These are phyloP conservation scores for Tricharina praecox DNA, from an alignment of 495 filamentous ascomycete species.

Conservation along the genomic window DNA sequence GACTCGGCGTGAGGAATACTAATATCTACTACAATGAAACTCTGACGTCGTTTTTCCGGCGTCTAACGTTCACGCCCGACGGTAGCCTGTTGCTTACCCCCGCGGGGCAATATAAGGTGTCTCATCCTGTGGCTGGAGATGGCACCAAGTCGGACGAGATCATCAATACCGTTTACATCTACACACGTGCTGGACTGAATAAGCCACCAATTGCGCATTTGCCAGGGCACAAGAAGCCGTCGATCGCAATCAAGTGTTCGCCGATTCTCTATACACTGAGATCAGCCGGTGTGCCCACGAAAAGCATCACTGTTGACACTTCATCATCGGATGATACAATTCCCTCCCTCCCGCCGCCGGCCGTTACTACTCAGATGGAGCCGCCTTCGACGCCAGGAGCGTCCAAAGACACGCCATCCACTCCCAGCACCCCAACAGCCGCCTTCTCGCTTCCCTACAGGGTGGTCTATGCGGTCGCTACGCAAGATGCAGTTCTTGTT, in stretches of 20 bases:
- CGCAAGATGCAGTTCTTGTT: conserved; percentile 85
- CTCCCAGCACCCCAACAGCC: conserved; percentile 41
- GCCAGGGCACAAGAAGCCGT: conserved; percentile 96
- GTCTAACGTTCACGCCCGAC: conserved; percentile 86
- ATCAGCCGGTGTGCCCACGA: conserved; percentile 48
- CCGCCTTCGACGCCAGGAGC: conserved; percentile 36
- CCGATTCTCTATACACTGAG: conserved; percentile 74
- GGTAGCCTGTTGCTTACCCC: conserved; percentile 91
- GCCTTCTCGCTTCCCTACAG: conserved; percentile 80
- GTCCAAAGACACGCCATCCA: conserved; percentile 26
- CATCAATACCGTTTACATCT: conserved; percentile 96
- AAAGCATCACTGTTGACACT: conserved; percentile 85
- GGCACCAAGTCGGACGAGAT: conserved; percentile 65
- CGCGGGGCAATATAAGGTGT: conserved; percentile 83
- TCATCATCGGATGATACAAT: conserved; percentile 74
- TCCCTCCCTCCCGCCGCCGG: conserved; percentile 62
- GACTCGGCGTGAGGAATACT: conserved; percentile 59
- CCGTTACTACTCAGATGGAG: conserved; percentile 56
- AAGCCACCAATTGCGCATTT: conserved; percentile 95
- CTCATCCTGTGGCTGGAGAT: conserved; percentile 49
- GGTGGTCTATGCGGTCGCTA: conserved; percentile 91
- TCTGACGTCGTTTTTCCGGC: conserved; percentile 89
- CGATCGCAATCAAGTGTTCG: conserved; percentile 87
- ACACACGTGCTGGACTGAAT: conserved; percentile 89
- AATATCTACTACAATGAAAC: conserved; percentile 96